Evolutionary conservation across 2,329 filamentous ascomycete genomes (phyloP).

Genomic region (Colletotrichum sp.): DNA sequence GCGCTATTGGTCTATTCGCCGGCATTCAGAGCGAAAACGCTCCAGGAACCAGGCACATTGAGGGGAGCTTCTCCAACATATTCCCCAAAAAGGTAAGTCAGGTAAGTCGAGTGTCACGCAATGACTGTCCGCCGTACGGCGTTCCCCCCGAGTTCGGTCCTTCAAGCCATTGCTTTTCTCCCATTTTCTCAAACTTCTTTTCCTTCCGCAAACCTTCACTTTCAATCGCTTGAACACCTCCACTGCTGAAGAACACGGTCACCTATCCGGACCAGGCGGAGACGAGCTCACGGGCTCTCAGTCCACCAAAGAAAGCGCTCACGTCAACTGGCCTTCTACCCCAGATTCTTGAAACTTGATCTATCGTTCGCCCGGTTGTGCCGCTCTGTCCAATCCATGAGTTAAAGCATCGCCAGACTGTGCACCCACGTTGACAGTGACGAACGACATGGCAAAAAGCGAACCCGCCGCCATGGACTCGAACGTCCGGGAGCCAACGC

Average conservation of each 20-base stretch:
- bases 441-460: neutral
- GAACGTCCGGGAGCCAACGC: slow-evolving; percentile 9
- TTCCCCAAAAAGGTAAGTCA: neutral
- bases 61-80: neutral
- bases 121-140: neutral
- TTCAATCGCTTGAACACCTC: neutral
- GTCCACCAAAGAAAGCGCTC: neutral
- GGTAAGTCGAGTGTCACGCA: neutral
- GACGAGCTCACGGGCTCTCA: neutral
- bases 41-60: neutral
- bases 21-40: neutral
- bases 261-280: neutral
- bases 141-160: neutral
- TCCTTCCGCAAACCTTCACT: neutral
- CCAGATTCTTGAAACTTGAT: slow-evolving; percentile 10
- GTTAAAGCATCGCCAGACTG: slow-evolving; percentile 11
- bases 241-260: neutral
- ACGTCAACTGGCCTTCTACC: neutral
- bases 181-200: neutral
- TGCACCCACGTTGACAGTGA: neutral
- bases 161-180: neutral
- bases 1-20: neutral
- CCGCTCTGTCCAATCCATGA: neutral
- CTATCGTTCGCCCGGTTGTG: neutral
- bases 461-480: slow-evolving; percentile 14